Evolutionary conservation across 306 rosid genomes (phyloP).

Genomic region (Heteromeles arbutifolia): DNA sequence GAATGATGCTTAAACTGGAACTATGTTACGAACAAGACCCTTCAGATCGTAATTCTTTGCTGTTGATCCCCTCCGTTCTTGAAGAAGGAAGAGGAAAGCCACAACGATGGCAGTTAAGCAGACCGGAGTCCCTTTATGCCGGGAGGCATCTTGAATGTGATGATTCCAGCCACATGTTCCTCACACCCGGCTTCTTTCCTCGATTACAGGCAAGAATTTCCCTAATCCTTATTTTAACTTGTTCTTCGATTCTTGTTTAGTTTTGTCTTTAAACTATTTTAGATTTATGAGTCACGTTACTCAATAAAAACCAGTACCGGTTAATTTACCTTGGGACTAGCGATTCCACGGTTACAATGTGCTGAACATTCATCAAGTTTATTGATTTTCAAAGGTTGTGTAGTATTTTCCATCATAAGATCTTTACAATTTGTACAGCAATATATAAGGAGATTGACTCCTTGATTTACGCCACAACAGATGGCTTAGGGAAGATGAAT

Average conservation of each 20-base stretch:
- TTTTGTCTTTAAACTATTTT: not conserved
- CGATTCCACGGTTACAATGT: not conserved
- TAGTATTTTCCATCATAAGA: no score
- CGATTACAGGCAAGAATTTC: slow-evolving; percentile 64
- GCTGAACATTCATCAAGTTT: not conserved
- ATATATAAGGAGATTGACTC: no score
- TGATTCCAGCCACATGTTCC: slow-evolving; percentile 90
- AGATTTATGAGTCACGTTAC: not conserved
- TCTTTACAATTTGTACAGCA: no score
- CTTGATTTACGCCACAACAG: no score
- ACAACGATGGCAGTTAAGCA: slow-evolving; percentile 69
- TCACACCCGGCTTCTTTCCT: slow-evolving; percentile 90
- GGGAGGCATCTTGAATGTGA: slow-evolving; percentile 94
- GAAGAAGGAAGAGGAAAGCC: slow-evolving; percentile 90
- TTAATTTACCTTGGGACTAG: not conserved
- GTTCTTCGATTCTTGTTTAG: not conserved
- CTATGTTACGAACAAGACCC: slow-evolving; percentile 80
- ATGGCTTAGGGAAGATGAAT: no score
- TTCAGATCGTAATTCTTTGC: slow-evolving; percentile 55
- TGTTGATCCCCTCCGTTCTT: slow-evolving; percentile 74
- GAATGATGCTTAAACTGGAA: slow-evolving; percentile 96
- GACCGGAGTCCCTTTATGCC: slow-evolving; percentile 49
- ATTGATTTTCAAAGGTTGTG: no score
- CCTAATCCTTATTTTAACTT: slow-evolving; percentile 5
- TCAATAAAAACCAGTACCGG: not conserved